Evolutionary conservation across 2,329 filamentous ascomycete genomes (phyloP).

Genomic region (Ascochyta koolunga): DNA sequence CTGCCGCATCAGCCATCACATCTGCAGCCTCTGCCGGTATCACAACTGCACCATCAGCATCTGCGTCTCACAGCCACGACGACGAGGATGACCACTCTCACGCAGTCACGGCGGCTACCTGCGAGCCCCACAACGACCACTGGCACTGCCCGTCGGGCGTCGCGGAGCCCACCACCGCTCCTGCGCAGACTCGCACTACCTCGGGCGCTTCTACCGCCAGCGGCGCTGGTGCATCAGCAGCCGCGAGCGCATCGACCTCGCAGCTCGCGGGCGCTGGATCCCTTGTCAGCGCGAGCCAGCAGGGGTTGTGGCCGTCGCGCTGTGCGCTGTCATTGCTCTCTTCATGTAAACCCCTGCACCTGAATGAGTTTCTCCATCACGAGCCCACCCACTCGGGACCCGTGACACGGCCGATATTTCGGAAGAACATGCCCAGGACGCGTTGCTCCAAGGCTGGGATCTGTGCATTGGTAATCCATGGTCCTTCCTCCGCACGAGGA

Average conservation of each 20-base stretch:
- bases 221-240: constrained; percentile 1
- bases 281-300: background rate
- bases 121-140: constrained; percentile 35
- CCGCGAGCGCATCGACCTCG: constrained; percentile 11
- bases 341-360: constrained; percentile 16
- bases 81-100: constrained; percentile 32
- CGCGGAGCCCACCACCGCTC: constrained; percentile 29
- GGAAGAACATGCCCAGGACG: no score
- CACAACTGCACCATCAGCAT: constrained; percentile 11
- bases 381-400: no score
- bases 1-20: constrained; percentile 8
- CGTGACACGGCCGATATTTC: no score
- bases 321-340: constrained; percentile 17
- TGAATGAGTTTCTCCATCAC: no score
- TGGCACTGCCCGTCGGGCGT: constrained; percentile 38
- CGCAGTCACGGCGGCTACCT: constrained; percentile 33
- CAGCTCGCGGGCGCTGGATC: constrained; percentile 14
- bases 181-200: constrained; percentile 15
- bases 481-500: no score
- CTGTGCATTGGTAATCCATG: no score
- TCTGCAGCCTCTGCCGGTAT: constrained; percentile 3
- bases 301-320: constrained; percentile 7
- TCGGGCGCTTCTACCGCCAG: constrained; percentile 9
- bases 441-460: no score
- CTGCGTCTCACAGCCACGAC: constrained; percentile 21